phyloP scores from a whole-genome alignment of 192 early-diverging fungal species.

The Podochytrium sp. region DNA sequence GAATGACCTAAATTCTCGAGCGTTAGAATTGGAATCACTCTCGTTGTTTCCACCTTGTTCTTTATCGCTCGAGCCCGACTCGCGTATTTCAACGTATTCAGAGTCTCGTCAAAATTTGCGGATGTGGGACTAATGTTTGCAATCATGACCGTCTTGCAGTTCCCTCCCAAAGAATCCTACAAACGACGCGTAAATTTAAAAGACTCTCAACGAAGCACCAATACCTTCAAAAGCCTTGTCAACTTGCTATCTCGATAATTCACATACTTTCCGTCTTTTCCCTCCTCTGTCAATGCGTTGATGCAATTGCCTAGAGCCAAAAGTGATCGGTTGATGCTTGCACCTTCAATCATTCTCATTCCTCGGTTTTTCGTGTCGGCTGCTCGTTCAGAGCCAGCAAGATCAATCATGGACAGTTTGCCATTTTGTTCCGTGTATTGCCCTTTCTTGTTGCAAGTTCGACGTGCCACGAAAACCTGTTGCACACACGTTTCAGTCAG shows the following conservation, averaged over 20 bases:
- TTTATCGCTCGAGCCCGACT: constrained; percentile 72
- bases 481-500: background rate
- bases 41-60: constrained; percentile 55
- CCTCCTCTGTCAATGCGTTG: constrained; percentile 64
- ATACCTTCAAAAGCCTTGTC: constrained; percentile 69
- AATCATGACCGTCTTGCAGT: constrained; percentile 83
- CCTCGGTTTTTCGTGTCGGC: constrained; percentile 65
- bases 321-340: constrained; percentile 77
- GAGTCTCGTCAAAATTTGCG: constrained; percentile 73
- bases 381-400: constrained; percentile 79
- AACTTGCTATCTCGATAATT: constrained; percentile 80
- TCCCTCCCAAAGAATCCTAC: constrained; percentile 73
- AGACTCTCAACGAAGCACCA: background rate
- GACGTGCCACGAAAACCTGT: constrained; percentile 28
- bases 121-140: constrained; percentile 71
- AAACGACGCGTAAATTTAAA: background rate
- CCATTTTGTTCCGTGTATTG: constrained; percentile 39
- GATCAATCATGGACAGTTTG: constrained; percentile 72
- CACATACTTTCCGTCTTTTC: constrained; percentile 60
- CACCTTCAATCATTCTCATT: constrained; percentile 75
- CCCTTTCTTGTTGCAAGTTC: constrained; percentile 29
- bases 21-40: background rate
- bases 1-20: background rate
- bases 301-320: constrained; percentile 80
- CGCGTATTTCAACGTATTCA: constrained; percentile 80